A percentile compares a stretch with the other conserved stretches of the same genome.
These are phyloP conservation scores for Metschnikowia hibisci DNA, from an alignment of 805 yeast species.

Conservation along the genomic window DNA sequence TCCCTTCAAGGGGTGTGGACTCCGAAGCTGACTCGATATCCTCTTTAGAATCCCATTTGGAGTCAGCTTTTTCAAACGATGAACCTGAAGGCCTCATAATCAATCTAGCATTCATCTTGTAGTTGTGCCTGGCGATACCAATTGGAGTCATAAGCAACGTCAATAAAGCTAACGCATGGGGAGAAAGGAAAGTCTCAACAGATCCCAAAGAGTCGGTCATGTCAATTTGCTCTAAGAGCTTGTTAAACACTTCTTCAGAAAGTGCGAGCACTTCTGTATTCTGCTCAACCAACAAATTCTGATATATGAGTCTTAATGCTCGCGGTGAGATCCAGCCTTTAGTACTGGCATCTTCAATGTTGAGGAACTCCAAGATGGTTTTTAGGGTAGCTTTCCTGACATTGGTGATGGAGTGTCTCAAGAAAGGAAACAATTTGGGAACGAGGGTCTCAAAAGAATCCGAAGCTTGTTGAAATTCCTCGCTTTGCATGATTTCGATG, in stretches of 20 bases:
- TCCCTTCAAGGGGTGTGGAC: slow-evolving; percentile 15
- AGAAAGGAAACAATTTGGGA: slow-evolving; percentile 89
- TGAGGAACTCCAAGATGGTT: slow-evolving; percentile 72
- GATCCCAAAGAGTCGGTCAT: slow-evolving; percentile 22
- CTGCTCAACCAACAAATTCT: slow-evolving; percentile 86
- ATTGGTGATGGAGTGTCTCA: slow-evolving; percentile 88
- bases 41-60: slow-evolving; percentile 9
- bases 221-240: slow-evolving; percentile 47
- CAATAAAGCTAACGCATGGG: slow-evolving; percentile 58
- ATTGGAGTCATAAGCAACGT: slow-evolving; percentile 86
- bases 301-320: slow-evolving; percentile 72
- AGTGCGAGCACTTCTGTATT: slow-evolving; percentile 65
- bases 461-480: slow-evolving; percentile 47
- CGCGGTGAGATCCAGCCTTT: slow-evolving; percentile 77
- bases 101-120: slow-evolving; percentile 71
- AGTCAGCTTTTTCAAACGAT: slow-evolving; percentile 16
- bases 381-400: slow-evolving; percentile 86
- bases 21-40: slow-evolving; percentile 10
- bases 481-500: slow-evolving; percentile 61
- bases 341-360: slow-evolving; percentile 46
- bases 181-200: slow-evolving; percentile 50
- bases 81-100: slow-evolving; percentile 79
- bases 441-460: slow-evolving; percentile 70
- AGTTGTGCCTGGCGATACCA: slow-evolving; percentile 86
- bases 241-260: slow-evolving; percentile 59